Evolutionary conservation across 495 filamentous ascomycete species (phyloP).

Genomic region (Penicillium paradoxum): DNA sequence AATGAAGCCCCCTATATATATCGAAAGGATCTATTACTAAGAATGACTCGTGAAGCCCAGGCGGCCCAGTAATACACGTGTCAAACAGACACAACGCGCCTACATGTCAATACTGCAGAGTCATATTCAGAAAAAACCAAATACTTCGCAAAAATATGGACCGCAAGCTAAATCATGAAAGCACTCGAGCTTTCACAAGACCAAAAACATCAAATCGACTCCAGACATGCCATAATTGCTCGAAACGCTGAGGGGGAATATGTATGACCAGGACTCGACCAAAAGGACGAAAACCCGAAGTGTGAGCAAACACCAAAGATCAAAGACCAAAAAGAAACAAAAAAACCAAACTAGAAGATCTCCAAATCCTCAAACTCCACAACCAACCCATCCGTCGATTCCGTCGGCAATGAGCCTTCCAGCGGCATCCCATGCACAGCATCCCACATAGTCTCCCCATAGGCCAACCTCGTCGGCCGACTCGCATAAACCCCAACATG

Average conservation of each 20-base stretch:
- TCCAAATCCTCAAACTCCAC: conserved; percentile 57
- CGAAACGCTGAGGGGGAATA: conserved; percentile 20
- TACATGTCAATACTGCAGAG: conserved; percentile 1
- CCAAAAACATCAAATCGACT: conserved; percentile 9
- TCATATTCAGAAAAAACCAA: too few species aligned
- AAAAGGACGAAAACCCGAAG: background rate
- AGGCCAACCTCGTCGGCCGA: conserved; percentile 40
- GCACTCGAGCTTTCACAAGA: background rate
- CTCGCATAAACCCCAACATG: conserved; percentile 55
- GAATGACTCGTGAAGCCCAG: background rate
- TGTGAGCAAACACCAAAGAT: background rate
- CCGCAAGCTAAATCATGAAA: conserved; percentile 1
- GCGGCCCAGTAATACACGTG: background rate
- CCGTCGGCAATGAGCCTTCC: conserved; percentile 20
- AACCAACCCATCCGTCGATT: conserved; percentile 39
- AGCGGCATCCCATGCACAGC: conserved; percentile 38
- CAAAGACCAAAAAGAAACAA: conserved; percentile 10
- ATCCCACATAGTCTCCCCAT: conserved; percentile 38
- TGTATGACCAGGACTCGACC: conserved; percentile 15
- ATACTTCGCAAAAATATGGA: too few species aligned
- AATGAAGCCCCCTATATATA: too few species aligned
- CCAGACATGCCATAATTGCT: conserved; percentile 24
- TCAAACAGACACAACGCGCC: background rate
- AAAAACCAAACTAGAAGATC: conserved; percentile 38
- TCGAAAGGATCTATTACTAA: too few species aligned